A percentile compares a stretch with the other conserved stretches of the same genome.
phyloP scores from a whole-genome alignment of 441 rosid species.

The Gossypium davidsonii region DNA sequence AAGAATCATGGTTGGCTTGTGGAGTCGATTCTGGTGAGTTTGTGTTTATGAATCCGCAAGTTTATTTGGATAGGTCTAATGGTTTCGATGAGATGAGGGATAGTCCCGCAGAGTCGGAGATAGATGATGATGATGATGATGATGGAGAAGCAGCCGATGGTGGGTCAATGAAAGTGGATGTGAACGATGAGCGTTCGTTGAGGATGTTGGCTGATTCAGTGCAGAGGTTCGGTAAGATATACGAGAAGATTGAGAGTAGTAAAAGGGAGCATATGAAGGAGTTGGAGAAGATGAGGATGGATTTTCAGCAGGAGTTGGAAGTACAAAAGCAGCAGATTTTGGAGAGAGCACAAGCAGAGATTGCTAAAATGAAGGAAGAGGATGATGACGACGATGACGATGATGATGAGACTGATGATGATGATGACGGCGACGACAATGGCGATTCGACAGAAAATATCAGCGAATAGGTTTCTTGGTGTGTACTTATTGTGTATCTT shows the following conservation, averaged over 20 bases:
- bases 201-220: constrained; percentile 73
- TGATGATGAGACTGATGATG: constrained; percentile 21
- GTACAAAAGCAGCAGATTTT: constrained; percentile 74
- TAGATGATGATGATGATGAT: background rate
- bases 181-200: constrained; percentile 47
- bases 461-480: constrained; percentile 34
- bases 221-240: constrained; percentile 65
- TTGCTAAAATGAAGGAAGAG: constrained; percentile 54
- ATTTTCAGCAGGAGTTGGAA: constrained; percentile 78
- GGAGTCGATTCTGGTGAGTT: constrained; percentile 87
- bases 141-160: constrained; percentile 33
- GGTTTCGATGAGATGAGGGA: constrained; percentile 84
- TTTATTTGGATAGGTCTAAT: constrained; percentile 57
- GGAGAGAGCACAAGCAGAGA: constrained; percentile 76
- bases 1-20: constrained; percentile 64
- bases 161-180: constrained; percentile 48
- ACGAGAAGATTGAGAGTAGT: constrained; percentile 81
- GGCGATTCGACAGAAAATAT: constrained; percentile 48
- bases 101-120: constrained; percentile 47
- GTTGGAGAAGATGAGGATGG: constrained; percentile 88
- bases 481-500: constrained; percentile 3
- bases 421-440: background rate
- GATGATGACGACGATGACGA: constrained; percentile 24
- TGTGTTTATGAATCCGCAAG: constrained; percentile 59
- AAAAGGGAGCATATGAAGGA: constrained; percentile 77